Evolutionary conservation across 2,329 filamentous ascomycete species (phyloP).

Genomic region (Fusarium neocosmosporiellum): DNA sequence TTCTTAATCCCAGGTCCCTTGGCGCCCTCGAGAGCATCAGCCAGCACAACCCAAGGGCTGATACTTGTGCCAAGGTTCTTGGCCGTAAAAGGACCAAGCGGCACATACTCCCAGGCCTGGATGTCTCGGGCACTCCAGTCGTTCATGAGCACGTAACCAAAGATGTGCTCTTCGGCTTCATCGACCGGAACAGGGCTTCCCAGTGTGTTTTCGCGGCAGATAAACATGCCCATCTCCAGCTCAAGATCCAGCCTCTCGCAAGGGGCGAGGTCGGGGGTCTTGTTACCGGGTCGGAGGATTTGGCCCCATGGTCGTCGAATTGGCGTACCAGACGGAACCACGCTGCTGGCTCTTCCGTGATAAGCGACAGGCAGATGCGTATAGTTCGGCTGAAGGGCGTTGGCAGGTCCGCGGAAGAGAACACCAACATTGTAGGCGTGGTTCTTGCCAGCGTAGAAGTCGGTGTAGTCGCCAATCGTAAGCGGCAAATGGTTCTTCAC

Average conservation of each 20-base stretch:
- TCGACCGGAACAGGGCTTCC: slow-evolving; percentile 74
- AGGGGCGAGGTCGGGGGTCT: slow-evolving; percentile 67
- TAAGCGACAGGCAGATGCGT: slow-evolving; percentile 84
- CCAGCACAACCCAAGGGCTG: slow-evolving; percentile 71
- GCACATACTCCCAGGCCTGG: slow-evolving; percentile 70
- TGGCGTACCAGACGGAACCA: slow-evolving; percentile 79
- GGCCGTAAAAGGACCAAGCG: slow-evolving; percentile 70
- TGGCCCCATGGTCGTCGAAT: slow-evolving; percentile 80
- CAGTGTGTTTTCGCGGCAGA: slow-evolving; percentile 73
- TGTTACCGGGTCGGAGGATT: slow-evolving; percentile 63
- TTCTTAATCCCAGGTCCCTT: slow-evolving; percentile 45
- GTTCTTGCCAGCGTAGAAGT: slow-evolving; percentile 84
- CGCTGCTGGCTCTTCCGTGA: slow-evolving; percentile 80
- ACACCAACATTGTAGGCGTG: slow-evolving; percentile 78
- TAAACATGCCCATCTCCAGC: slow-evolving; percentile 80
- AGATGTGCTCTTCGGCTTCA: slow-evolving; percentile 77
- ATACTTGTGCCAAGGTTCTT: slow-evolving; percentile 72
- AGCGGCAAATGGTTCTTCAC: slow-evolving; percentile 79
- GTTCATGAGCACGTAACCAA: slow-evolving; percentile 75
- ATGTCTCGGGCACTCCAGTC: slow-evolving; percentile 74
- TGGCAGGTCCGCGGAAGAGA: slow-evolving; percentile 78
- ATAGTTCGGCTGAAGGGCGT: slow-evolving; percentile 85
- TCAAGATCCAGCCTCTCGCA: slow-evolving; percentile 77
- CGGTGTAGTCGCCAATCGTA: slow-evolving; percentile 84
- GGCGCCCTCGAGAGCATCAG: slow-evolving; percentile 63